These are phyloP conservation scores for Fusarium piperis DNA, from an alignment of 2,329 filamentous ascomycete genomes.

Conservation along the genomic window DNA sequence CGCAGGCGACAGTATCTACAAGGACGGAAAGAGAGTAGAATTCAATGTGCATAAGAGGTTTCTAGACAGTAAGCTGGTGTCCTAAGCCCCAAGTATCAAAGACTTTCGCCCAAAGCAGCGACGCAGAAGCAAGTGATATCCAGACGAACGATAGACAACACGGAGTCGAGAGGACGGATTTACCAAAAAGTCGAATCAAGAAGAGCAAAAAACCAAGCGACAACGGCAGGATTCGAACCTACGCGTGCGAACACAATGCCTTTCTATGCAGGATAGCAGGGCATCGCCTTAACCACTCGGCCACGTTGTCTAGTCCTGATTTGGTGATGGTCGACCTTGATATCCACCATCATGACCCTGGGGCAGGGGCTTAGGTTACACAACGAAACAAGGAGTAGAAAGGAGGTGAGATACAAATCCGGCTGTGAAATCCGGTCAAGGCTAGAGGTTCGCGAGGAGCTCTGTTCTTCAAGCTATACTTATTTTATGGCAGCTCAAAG, in stretches of 20 bases:
- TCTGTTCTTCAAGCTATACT: background rate
- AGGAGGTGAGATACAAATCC: background rate
- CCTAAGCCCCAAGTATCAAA: background rate
- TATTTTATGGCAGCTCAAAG: no score
- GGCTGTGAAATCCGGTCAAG: background rate
- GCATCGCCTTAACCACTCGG: background rate
- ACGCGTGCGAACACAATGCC: background rate
- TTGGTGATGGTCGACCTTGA: background rate
- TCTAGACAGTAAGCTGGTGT: background rate
- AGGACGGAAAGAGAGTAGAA: no score
- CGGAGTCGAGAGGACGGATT: background rate
- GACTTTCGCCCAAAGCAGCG: background rate
- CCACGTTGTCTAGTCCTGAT: background rate
- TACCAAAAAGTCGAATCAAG: background rate
- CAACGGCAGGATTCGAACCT: background rate
- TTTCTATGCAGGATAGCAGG: background rate
- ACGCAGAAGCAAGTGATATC: background rate
- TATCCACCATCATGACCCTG: background rate
- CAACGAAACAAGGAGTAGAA: background rate
- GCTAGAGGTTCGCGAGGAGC: background rate
- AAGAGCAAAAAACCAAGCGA: background rate
- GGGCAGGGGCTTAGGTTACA: background rate
- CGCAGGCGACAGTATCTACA: background rate
- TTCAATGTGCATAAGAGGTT: accelerated
- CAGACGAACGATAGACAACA: background rate